Conservation (phyloP, 345 rosid species). For the Ailanthus altissimus region DNA sequence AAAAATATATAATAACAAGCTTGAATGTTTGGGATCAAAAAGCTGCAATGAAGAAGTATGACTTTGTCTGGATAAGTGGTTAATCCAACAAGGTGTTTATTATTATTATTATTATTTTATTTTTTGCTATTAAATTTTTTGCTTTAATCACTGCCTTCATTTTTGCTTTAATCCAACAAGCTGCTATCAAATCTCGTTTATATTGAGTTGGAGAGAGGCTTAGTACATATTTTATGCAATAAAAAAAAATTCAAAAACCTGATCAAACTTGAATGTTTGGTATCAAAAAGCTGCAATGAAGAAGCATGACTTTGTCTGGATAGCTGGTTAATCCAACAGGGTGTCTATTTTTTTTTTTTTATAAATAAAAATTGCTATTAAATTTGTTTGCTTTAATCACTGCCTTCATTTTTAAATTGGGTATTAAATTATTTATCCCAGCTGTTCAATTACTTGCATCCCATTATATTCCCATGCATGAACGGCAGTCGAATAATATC, state of each 20-base stretch:
- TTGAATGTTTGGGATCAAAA: not conserved
- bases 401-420: not conserved
- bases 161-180: too few relatives aligned
- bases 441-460: not conserved
- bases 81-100: not conserved
- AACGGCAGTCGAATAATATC: not conserved
- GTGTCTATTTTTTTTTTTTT: too few relatives aligned
- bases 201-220: too few relatives aligned
- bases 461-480: not conserved
- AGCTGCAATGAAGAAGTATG: not conserved
- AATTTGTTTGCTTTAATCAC: not conserved
- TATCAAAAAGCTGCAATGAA: not conserved
- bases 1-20: too few relatives aligned
- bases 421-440: not conserved
- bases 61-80: not conserved
- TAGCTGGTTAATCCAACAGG: not conserved
- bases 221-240: too few relatives aligned
- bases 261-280: too few relatives aligned
- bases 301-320: not conserved
- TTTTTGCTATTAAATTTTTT: constrained; percentile 1
- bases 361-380: too few relatives aligned
- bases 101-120: too few relatives aligned
- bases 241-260: too few relatives aligned
- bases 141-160: not conserved
- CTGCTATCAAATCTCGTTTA: too few relatives aligned